Conservation (phyloP, 2,329 filamentous ascomycete species). For the Calonectria honghensis region DNA sequence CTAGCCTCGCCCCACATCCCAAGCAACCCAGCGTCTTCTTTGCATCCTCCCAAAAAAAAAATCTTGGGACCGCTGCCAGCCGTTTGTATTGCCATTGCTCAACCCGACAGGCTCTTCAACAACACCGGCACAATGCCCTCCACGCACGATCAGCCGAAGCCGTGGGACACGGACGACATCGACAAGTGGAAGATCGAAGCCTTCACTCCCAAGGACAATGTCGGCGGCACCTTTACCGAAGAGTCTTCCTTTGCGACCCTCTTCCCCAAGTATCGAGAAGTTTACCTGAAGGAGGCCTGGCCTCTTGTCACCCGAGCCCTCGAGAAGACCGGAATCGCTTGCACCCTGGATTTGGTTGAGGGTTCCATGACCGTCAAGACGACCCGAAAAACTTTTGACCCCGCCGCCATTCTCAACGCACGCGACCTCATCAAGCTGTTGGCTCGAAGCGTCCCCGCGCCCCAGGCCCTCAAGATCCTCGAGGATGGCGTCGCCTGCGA, state of each 20-base stretch:
- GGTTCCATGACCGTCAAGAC: constrained; percentile 98
- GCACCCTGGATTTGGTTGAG: constrained; percentile 94
- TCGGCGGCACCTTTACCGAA: constrained; percentile 89
- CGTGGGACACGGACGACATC: constrained; percentile 97
- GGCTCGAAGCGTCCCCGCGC: constrained; percentile 91
- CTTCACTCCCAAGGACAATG: constrained; percentile 91
- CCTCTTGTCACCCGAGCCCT: constrained; percentile 90
- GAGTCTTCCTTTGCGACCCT: constrained; percentile 92
- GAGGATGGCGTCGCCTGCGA: constrained; percentile 95
- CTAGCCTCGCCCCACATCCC: constrained; percentile 45
- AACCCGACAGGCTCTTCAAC: constrained; percentile 18
- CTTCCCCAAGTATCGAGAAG: constrained; percentile 97
- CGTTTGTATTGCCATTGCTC: constrained; percentile 31
- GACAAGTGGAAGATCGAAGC: constrained; percentile 96
- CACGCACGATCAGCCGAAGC: constrained; percentile 91
- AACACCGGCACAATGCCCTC: constrained; percentile 80
- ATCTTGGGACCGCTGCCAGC: constrained; percentile 44
- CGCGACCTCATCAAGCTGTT: constrained; percentile 96
- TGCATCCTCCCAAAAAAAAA: constrained; percentile 52
- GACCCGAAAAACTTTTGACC: constrained; percentile 92
- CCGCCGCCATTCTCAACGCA: constrained; percentile 93
- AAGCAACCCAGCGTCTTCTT: constrained; percentile 32
- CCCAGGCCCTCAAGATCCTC: constrained; percentile 94
- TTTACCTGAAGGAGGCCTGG: constrained; percentile 95
- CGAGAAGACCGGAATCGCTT: constrained; percentile 91